phyloP scores from a whole-genome alignment of 371 early-diverging fungal species.

The Actinomortierella ambigua region DNA sequence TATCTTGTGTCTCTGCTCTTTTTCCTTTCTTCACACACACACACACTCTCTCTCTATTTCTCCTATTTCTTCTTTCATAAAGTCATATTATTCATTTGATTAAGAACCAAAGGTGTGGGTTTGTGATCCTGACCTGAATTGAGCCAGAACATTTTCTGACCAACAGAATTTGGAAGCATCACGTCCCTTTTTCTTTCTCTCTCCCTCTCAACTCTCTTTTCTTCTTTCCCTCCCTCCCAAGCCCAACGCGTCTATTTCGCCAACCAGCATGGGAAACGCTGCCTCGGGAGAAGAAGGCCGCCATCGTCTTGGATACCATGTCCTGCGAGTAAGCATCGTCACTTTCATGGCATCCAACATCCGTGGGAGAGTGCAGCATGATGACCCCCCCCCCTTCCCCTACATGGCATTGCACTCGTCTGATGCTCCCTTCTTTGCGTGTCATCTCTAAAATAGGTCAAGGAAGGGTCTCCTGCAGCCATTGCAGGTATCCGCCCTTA shows the following conservation, averaged over 20 bases:
- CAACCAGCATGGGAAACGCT: slow-evolving; percentile 45
- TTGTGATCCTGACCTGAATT: too few species aligned
- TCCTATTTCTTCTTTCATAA: neutral
- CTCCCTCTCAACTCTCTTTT: neutral
- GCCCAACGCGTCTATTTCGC: neutral
- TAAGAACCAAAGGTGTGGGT: too few species aligned
- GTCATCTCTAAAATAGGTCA: slow-evolving; percentile 50
- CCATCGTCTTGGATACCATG: slow-evolving; percentile 54
- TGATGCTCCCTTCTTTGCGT: slow-evolving; percentile 1
- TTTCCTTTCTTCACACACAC: neutral
- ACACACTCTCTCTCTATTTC: neutral
- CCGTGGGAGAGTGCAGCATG: neutral
- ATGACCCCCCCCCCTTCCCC: neutral
- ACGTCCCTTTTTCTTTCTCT: neutral
- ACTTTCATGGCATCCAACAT: neutral
- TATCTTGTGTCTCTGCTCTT: neutral
- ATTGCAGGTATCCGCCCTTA: slow-evolving; percentile 75
- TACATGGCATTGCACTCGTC: too few species aligned
- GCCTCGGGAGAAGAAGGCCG: slow-evolving; percentile 42
- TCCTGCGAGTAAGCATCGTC: slow-evolving; percentile 47
- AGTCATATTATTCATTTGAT: too few species aligned
- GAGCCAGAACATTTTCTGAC: too few species aligned
- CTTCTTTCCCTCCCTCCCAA: neutral
- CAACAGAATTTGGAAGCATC: neutral
- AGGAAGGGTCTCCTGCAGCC: slow-evolving; percentile 71